phyloP scores from a whole-genome alignment of 192 early-diverging fungal genomes.

The Coemansia aciculifera region DNA sequence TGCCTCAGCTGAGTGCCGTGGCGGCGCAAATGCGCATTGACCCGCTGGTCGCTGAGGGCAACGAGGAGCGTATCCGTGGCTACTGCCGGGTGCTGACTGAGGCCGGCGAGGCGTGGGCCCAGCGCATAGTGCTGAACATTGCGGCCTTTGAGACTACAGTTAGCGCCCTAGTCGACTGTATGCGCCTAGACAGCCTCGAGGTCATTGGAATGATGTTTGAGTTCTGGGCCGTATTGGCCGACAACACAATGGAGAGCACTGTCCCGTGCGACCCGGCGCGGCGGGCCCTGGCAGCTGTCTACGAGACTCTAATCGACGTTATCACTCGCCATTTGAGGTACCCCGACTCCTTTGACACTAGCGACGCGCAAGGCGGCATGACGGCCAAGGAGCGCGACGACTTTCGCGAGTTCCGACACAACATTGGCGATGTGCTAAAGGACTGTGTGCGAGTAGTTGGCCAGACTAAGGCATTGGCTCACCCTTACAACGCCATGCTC shows the following conservation, averaged over 20 bases:
- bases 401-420: constrained; percentile 94
- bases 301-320: constrained; percentile 73
- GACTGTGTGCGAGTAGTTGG: constrained; percentile 87
- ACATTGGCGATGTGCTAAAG: constrained; percentile 96
- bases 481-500: constrained; percentile 63
- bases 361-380: constrained; percentile 61
- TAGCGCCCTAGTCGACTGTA: constrained; percentile 80
- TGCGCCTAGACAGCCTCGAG: constrained; percentile 76
- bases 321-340: constrained; percentile 89
- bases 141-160: constrained; percentile 74
- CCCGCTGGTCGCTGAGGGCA: constrained; percentile 62
- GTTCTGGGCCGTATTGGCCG: constrained; percentile 85
- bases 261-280: constrained; percentile 54
- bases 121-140: constrained; percentile 67
- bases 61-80: constrained; percentile 77
- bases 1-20: constrained; percentile 51
- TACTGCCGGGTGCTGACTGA: constrained; percentile 86
- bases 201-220: constrained; percentile 87
- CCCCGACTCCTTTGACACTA: constrained; percentile 52
- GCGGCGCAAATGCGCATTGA: constrained; percentile 39
- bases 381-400: constrained; percentile 91
- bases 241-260: constrained; percentile 56
- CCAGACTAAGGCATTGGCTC: constrained; percentile 67
- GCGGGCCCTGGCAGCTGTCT: constrained; percentile 65
- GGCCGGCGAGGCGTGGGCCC: constrained; percentile 85